Percentiles rank a stretch among this genome's conserved stretches.
phyloP scores from a whole-genome alignment of 257 asterid genomes.

The Salvia hispanica region DNA sequence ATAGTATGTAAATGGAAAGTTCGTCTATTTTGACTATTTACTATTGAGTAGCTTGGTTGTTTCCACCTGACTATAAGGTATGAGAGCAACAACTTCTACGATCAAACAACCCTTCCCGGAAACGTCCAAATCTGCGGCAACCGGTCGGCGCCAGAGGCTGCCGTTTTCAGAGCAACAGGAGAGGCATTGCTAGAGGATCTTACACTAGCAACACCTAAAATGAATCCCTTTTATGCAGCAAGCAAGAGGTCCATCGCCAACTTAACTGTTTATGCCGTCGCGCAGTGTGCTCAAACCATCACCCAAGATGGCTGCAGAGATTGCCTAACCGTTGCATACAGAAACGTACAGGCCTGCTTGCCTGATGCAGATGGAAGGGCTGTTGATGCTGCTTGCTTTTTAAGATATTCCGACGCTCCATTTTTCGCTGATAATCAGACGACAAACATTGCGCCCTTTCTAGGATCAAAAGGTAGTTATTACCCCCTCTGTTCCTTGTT shows the following conservation, averaged over 20 bases:
- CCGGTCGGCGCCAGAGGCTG: constrained; percentile 49
- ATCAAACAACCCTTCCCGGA: constrained; percentile 69
- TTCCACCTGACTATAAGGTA: constrained; percentile 44
- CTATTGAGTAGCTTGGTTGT: too few relatives aligned
- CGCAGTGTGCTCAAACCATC: constrained; percentile 78
- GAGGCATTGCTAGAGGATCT: constrained; percentile 53
- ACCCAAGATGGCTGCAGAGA: constrained; percentile 58
- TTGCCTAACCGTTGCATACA: constrained; percentile 66
- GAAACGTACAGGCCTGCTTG: constrained; percentile 69
- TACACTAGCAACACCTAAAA: constrained; percentile 62
- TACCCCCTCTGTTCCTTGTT: too few relatives aligned
- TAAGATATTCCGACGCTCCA: constrained; percentile 58
- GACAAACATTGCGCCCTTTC: constrained; percentile 52
- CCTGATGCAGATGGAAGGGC: constrained; percentile 74
- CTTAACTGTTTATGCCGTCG: constrained; percentile 51
- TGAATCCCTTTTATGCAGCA: constrained; percentile 64
- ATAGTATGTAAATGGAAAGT: too few relatives aligned
- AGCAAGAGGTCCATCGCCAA: constrained; percentile 34
- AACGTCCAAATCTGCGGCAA: constrained; percentile 68
- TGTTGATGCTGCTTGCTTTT: constrained; percentile 74
- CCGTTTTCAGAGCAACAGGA: constrained; percentile 46
- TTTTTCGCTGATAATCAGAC: constrained; percentile 71
- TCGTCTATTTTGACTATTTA: too few relatives aligned
- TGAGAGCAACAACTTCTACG: constrained; percentile 75
- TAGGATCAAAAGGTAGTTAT: constrained; percentile 36